phyloP scores from a whole-genome alignment of 306 rosid species.

The Albizia julibrissin region DNA sequence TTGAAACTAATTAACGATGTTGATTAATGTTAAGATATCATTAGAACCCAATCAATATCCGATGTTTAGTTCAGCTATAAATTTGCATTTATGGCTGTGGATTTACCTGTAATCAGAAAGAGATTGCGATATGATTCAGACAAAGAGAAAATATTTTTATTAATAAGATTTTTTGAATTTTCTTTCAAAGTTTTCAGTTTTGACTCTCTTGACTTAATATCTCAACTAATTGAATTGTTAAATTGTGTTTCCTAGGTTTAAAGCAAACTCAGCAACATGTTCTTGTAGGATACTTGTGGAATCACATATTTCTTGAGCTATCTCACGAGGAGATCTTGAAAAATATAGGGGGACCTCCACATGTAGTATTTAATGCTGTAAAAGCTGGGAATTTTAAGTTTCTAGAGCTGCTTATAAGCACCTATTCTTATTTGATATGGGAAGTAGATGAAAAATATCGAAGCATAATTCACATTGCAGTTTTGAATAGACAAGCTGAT shows the following conservation, averaged over 20 bases:
- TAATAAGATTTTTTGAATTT: neutral
- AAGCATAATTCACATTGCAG: neutral
- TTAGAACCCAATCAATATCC: too few species aligned
- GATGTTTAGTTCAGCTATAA: too few species aligned
- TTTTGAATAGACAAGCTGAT: neutral
- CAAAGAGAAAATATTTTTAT: too few species aligned
- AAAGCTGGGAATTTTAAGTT: neutral
- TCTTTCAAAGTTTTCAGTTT: neutral
- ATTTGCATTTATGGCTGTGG: too few species aligned
- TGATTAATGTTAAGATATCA: neutral
- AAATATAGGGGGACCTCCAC: neutral
- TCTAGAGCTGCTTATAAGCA: neutral
- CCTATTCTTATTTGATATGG: neutral
- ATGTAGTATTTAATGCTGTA: neutral
- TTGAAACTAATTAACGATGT: neutral
- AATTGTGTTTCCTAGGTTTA: neutral
- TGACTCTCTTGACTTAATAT: neutral
- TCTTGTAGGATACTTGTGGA: slow-evolving; percentile 1
- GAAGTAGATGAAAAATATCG: neutral
- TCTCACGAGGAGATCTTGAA: neutral
- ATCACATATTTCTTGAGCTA: too few species aligned
- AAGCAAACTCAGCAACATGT: neutral
- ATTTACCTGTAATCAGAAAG: neutral
- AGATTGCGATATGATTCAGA: neutral
- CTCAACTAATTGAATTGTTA: neutral